phyloP scores from a whole-genome alignment of 75 land plant genomes.

The Pinus taeda region DNA sequence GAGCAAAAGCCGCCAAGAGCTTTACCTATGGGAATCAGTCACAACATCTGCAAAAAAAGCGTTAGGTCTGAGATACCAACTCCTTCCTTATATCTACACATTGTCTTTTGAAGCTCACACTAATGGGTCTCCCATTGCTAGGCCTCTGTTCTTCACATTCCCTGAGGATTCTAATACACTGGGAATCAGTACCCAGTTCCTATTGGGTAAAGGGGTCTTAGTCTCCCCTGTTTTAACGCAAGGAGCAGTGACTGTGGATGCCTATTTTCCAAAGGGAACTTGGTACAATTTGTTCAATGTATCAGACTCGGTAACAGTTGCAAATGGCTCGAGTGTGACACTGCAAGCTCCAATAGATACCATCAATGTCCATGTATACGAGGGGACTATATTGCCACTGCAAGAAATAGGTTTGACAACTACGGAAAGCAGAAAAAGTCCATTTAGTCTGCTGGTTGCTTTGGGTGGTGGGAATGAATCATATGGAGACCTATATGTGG shows the following conservation, averaged over 20 bases:
- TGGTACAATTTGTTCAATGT: slow-evolving; percentile 35
- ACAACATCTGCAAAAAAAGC: slow-evolving; percentile 26
- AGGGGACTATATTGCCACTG: slow-evolving; percentile 39
- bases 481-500: slow-evolving; percentile 29
- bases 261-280: slow-evolving; percentile 34
- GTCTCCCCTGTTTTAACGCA: slow-evolving; percentile 31
- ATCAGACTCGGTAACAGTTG: slow-evolving; percentile 4
- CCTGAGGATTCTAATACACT: slow-evolving; percentile 18
- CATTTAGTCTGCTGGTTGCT: slow-evolving; percentile 31
- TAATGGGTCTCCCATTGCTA: slow-evolving; percentile 27
- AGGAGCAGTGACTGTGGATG: slow-evolving; percentile 14
- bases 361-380: slow-evolving; percentile 35
- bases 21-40: slow-evolving; percentile 35
- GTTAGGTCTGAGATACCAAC: slow-evolving; percentile 21
- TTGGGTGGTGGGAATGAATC: neutral
- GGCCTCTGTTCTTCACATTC: slow-evolving; percentile 38
- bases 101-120: slow-evolving; percentile 25
- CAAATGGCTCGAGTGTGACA: slow-evolving; percentile 1
- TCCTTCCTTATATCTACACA: slow-evolving; percentile 38
- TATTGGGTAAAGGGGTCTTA: slow-evolving; percentile 24
- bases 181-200: slow-evolving; percentile 24
- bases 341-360: slow-evolving; percentile 30
- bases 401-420: slow-evolving; percentile 37
- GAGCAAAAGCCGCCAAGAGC: slow-evolving; percentile 22
- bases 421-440: slow-evolving; percentile 16